Evolutionary conservation across 306 rosid genomes (phyloP).

Genomic region (Sphenostylis stenocarpa): DNA sequence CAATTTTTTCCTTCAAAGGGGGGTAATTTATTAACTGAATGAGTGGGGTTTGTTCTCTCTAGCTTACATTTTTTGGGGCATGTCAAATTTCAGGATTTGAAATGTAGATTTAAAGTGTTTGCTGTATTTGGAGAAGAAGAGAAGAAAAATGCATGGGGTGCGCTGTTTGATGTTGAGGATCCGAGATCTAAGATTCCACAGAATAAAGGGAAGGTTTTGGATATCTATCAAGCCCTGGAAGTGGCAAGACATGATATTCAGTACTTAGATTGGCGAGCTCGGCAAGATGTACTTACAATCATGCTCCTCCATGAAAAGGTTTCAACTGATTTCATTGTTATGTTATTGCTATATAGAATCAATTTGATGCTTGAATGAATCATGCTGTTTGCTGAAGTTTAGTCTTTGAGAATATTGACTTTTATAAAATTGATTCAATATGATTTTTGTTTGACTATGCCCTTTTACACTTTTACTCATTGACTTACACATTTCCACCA

Average conservation of each 20-base stretch:
- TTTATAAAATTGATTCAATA: not conserved
- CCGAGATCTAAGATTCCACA: slow-evolving; percentile 78
- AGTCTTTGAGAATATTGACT: not conserved
- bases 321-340: not conserved
- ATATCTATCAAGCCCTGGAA: slow-evolving; percentile 78
- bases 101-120: slow-evolving; percentile 69
- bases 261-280: slow-evolving; percentile 98
- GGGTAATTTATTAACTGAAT: not conserved
- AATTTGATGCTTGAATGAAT: slow-evolving; percentile 7
- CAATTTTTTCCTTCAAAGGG: not conserved
- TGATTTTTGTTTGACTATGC: not conserved
- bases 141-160: slow-evolving; percentile 76
- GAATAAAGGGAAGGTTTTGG: slow-evolving; percentile 76
- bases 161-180: slow-evolving; percentile 94
- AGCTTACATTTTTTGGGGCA: slow-evolving; percentile 1
- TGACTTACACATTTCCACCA: not conserved
- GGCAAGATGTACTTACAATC: slow-evolving; percentile 90
- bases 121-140: slow-evolving; percentile 75
- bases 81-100: slow-evolving; percentile 64
- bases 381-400: not conserved
- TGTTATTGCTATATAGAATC: not conserved
- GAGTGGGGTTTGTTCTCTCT: not conserved
- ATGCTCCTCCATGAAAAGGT: slow-evolving; percentile 99
- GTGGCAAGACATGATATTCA: slow-evolving; percentile 86
- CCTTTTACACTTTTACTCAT: not conserved